Evolutionary conservation across 176 grass and related monocot genomes (phyloP), one percentile per base, ranked within the genome.

Genomic region (Bolboschoenus planiculmis): DNA sequence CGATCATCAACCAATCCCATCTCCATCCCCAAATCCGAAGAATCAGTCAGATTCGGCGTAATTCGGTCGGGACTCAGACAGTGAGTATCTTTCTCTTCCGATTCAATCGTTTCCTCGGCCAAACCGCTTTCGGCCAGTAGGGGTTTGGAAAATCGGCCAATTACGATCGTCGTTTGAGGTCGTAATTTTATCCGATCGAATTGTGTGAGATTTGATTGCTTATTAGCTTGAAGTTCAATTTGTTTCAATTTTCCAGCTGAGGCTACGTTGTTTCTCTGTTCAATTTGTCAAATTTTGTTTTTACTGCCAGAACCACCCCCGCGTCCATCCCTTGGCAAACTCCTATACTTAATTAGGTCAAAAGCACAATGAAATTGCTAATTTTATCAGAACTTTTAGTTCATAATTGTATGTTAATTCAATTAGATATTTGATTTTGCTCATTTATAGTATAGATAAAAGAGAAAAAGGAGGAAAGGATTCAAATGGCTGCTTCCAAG

Each of bases 401-500:
- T 59, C 4, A 23, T 57, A 10, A 30, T 37, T 37, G n/a, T 80
- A 4, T 75, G n/a, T 80, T n/a, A 59, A 27, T 80, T 80, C 35
- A 59, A 27, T 80, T 59, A 24, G 27, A 81, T 48, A 50, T 64
- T 31, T 81, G 23, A 40, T 43, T 36, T 57, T 30, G 1, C 18
- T 58, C 47, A 1, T 48, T 2, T 68, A n/a, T 42, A 16, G 79
- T 30, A 62, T 50, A 84, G 59, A n/a, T n/a, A n/a, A n/a, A n/a
- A 84, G 74, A 40, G 62, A 35, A 55, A 86, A 76, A 85, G 39
- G 2, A 29, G 20, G 74, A 42, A 14, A 2, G 71, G 26, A 27
- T 87, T 78, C 42, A 26, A 71, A 90, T 97, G 90, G 87, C 92
- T 46, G 13, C 89, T 72, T 88, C 92, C 1, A 97, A 97, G 88